phyloP scores from a whole-genome alignment of 768 basidiomycete genomes.

The Sarcodon aspratus region DNA sequence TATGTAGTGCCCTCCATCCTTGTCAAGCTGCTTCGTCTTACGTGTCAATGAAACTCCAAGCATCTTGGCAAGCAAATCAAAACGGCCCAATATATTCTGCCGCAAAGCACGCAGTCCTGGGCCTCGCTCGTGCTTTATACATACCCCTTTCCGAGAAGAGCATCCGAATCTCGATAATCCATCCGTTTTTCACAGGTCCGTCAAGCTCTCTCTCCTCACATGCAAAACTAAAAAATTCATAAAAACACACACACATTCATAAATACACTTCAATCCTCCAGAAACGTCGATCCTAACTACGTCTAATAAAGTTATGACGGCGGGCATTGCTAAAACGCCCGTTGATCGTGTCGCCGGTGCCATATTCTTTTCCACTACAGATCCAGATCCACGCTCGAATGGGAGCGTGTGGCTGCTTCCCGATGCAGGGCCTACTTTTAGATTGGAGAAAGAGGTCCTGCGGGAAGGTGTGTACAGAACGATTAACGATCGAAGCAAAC shows the following conservation, averaged over 20 bases:
- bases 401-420: conserved; percentile 18
- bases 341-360: conserved; percentile 19
- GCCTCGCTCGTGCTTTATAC: conserved; percentile 15
- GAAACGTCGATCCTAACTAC: conserved; percentile 13
- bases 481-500: conserved; percentile 1
- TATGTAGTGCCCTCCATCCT: conserved; percentile 3
- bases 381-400: conserved; percentile 12
- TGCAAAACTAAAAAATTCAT: no score
- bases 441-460: conserved; percentile 11
- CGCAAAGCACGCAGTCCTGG: conserved; percentile 20
- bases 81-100: conserved; percentile 15
- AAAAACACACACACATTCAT: no score
- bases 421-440: conserved; percentile 16
- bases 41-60: conserved; percentile 2
- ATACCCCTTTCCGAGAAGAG: conserved; percentile 5
- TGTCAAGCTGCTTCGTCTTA: background rate
- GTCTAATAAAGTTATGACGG: conserved; percentile 8
- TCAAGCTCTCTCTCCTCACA: background rate
- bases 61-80: conserved; percentile 13
- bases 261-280: no score
- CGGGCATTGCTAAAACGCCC: conserved; percentile 18
- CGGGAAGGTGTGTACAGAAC: conserved; percentile 15
- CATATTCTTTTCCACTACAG: conserved; percentile 17
- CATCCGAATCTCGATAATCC: conserved; percentile 16
- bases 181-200: conserved; percentile 20